Evolutionary conservation across 352 stramenopile species (phyloP), one percentile per base, ranked within the genome.

Genomic region (Phytophthora nicotianae): DNA sequence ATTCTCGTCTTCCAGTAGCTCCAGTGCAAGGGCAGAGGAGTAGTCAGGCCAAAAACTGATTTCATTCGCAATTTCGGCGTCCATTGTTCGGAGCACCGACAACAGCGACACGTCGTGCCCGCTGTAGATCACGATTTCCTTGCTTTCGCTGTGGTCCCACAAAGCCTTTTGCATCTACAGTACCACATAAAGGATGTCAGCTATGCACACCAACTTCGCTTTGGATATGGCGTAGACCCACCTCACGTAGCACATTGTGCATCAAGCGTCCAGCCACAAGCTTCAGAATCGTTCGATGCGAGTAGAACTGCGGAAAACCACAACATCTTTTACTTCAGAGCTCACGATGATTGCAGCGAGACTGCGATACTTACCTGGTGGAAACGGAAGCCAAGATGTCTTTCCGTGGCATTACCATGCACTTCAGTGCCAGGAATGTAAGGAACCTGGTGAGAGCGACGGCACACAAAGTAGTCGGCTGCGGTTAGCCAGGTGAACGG

Each of bases 101-200:
- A 95, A 68, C 45, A 95, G 64, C 17, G 84, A 91, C 17, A 93
- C 71, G 55, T 95, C 86, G 58, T 95, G 86, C 27, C 86, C 86
- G 48, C 84, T 93, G 74, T 93, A 95, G 20, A 93, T 65, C 35
- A 91, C 59, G 24, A 95, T 63, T 42, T 72, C 79, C 62, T 88
- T 87, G 43, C 52, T 72, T 49, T 74, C 64, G n/a, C 14, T 33
- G 50, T 77, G 55, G 14, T 68, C 68, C 47, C 27, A 65, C 1
- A 79, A 47, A 20, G 60, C 53, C 21, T 68, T 68, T 65, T 88
- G 57, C 70, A 90, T 88, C 78, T 79, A 42, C 13, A 47, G 19
- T 38, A 20, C 29, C 17, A 27, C 48, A n/a, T 16, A 9, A 47
- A 56, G 23, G 10, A 53, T 41, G 40, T 41, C 24, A 48, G 13